Percentiles rank a stretch among this genome's conserved stretches.
These are phyloP conservation scores for Komagataella kurtzmanii DNA, from an alignment of 805 yeast species.

Conservation along the genomic window DNA sequence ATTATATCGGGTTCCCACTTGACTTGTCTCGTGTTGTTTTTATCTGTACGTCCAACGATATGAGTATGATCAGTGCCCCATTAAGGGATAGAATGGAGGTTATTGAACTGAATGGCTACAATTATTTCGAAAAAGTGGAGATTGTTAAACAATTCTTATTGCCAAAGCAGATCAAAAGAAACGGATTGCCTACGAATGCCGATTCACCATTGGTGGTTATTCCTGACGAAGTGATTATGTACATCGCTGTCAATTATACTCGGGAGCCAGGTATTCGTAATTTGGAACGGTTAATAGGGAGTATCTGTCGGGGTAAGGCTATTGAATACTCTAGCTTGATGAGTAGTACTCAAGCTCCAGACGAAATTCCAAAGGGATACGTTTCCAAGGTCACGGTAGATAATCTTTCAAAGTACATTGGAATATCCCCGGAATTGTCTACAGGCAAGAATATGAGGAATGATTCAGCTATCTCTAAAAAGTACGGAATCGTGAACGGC, in stretches of 20 bases:
- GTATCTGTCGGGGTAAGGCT: conserved; percentile 72
- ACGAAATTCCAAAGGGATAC: conserved; percentile 15
- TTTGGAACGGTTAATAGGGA: conserved; percentile 61
- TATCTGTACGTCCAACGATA: conserved; percentile 77
- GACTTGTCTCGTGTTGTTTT: conserved; percentile 73
- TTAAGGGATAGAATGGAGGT: conserved; percentile 76
- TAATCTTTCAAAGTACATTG: conserved; percentile 60
- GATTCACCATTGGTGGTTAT: conserved; percentile 25
- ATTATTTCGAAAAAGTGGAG: conserved; percentile 58
- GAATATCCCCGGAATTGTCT: conserved; percentile 28
- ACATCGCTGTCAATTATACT: conserved; percentile 56
- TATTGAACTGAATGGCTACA: conserved; percentile 68
- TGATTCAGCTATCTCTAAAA: conserved; percentile 32
- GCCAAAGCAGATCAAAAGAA: conserved; percentile 61
- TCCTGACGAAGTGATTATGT: conserved; percentile 39
- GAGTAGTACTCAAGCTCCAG: conserved; percentile 12
- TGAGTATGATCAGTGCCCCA: conserved; percentile 60
- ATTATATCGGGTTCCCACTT: conserved; percentile 74
- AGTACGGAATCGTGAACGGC: conserved; percentile 74
- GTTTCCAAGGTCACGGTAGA: conserved; percentile 26
- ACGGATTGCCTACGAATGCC: conserved; percentile 34
- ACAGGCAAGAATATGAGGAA: conserved; percentile 25
- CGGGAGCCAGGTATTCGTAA: conserved; percentile 81
- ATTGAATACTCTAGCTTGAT: conserved; percentile 40
- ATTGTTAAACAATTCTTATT: conserved; percentile 58